Conservation (phyloP, 106 monocot species). For the Narthecium ossifragum region DNA sequence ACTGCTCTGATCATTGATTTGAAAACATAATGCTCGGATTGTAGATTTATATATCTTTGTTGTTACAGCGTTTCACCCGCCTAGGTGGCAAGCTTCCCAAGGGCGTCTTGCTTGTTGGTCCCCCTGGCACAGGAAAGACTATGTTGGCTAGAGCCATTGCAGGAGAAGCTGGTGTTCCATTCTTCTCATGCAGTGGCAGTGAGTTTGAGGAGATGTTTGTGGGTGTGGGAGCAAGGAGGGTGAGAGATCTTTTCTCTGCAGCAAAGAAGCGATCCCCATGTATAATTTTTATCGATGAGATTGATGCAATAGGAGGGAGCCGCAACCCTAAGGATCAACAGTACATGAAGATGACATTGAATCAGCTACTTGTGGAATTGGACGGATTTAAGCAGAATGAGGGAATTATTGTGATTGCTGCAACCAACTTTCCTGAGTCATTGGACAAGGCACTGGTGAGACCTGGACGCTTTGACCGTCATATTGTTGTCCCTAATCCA, state of each 20-base stretch:
- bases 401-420: conserved; percentile 98
- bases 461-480: conserved; percentile 95
- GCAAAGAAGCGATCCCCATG: conserved; percentile 96
- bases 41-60: conserved; percentile 3
- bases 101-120: conserved; percentile 95
- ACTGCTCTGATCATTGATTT: too few species aligned
- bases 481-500: conserved; percentile 97
- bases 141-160: conserved; percentile 99
- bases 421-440: conserved; percentile 97
- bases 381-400: conserved; percentile 99
- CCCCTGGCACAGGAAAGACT: conserved; percentile 98
- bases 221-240: conserved; percentile 92
- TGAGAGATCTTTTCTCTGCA: conserved; percentile 88
- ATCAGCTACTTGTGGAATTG: conserved; percentile 94
- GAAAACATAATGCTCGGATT: too few species aligned
- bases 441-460: conserved; percentile 94
- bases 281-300: conserved; percentile 98
- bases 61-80: conserved; percentile 85
- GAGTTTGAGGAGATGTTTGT: conserved; percentile 99
- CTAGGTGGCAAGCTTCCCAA: conserved; percentile 98
- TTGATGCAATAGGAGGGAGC: conserved; percentile 99
- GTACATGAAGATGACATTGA: conserved; percentile 99
- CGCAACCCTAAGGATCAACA: conserved; percentile 99
- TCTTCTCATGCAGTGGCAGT: conserved; percentile 99
- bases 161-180: conserved; percentile 97